A percentile compares a stretch with the other conserved stretches of the same genome.
phyloP scores from a whole-genome alignment of 345 rosid species.

The Luvunga scandens region DNA sequence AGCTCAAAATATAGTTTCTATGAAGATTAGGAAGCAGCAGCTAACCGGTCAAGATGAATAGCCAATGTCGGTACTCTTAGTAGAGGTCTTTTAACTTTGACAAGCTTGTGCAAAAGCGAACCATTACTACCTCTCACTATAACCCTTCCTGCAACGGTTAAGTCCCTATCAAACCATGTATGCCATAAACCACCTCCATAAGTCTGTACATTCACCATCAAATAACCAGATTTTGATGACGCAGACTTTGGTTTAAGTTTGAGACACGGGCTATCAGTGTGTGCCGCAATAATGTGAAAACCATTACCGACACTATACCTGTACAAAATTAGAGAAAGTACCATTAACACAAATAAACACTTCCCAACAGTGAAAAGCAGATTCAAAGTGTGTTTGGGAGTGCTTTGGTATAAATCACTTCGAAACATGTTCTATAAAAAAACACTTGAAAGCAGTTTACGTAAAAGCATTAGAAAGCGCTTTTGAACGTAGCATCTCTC shows the following conservation, averaged over 20 bases:
- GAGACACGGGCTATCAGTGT: slow-evolving; percentile 94
- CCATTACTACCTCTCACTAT: slow-evolving; percentile 67
- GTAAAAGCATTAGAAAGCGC: background rate
- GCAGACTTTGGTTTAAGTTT: slow-evolving; percentile 92
- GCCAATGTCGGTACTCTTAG: slow-evolving; percentile 85
- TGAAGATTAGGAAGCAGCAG: slow-evolving; percentile 7
- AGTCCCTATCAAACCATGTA: slow-evolving; percentile 96
- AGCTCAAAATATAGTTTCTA: background rate
- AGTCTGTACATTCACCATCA: slow-evolving; percentile 93
- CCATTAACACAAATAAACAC: background rate
- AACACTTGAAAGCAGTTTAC: background rate
- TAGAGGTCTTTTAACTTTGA: slow-evolving; percentile 78
- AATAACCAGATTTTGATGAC: slow-evolving; percentile 73
- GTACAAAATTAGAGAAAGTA: slow-evolving; percentile 25
- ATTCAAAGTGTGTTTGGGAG: background rate
- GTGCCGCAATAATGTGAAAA: slow-evolving; percentile 88
- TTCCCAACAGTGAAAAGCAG: background rate
- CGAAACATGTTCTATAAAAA: background rate
- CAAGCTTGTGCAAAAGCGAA: slow-evolving; percentile 73
- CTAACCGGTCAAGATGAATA: slow-evolving; percentile 87
- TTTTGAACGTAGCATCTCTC: background rate
- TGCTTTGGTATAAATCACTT: background rate
- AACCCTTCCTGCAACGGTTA: slow-evolving; percentile 94
- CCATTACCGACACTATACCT: slow-evolving; percentile 82
- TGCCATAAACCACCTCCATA: slow-evolving; percentile 99